A percentile compares a stretch with the other conserved stretches of the same genome.
Conservation (phyloP, 23 red algal species). For the Cyanidiococcus yangmingshanensis region DNA sequence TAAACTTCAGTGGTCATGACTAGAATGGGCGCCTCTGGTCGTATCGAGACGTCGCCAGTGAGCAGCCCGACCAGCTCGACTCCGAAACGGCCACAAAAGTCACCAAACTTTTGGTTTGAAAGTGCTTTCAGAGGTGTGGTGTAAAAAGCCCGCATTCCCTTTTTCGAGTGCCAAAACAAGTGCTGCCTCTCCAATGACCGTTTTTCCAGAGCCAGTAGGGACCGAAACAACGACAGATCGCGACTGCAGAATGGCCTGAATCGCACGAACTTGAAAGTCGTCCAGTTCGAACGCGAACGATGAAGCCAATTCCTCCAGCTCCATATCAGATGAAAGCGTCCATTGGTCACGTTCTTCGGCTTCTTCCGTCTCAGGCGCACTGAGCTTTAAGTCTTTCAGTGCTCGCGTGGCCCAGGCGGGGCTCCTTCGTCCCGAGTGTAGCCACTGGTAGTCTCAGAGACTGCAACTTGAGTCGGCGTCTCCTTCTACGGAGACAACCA, state of each 20-base stretch:
- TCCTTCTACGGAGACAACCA: too few relatives aligned
- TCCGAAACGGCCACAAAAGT: slow-evolving; percentile 70
- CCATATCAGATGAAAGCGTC: too few relatives aligned
- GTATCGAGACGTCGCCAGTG: slow-evolving; percentile 71
- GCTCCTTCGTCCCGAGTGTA: too few relatives aligned
- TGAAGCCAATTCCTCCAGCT: background rate
- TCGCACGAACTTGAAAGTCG: slow-evolving; percentile 54
- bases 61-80: slow-evolving; percentile 52
- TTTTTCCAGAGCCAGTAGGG: slow-evolving; percentile 93
- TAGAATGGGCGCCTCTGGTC: slow-evolving; percentile 60
- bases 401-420: too few relatives aligned
- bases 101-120: slow-evolving; percentile 91
- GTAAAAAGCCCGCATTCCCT: slow-evolving; percentile 64
- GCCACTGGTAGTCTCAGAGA: too few relatives aligned
- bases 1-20: slow-evolving; percentile 99
- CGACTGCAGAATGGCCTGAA: slow-evolving; percentile 28
- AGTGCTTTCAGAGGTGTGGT: slow-evolving; percentile 98
- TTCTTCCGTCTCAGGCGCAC: too few relatives aligned
- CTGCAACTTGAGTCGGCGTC: too few relatives aligned
- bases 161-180: slow-evolving; percentile 57
- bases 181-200: slow-evolving; percentile 72
- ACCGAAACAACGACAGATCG: slow-evolving; percentile 65
- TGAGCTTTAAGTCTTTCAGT: too few relatives aligned
- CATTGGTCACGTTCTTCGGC: too few relatives aligned
- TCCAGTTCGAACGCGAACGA: slow-evolving; percentile 64